These are phyloP conservation scores for Kickxella alabastrina DNA, from an alignment of 192 early-diverging fungal genomes.

Conservation along the genomic window DNA sequence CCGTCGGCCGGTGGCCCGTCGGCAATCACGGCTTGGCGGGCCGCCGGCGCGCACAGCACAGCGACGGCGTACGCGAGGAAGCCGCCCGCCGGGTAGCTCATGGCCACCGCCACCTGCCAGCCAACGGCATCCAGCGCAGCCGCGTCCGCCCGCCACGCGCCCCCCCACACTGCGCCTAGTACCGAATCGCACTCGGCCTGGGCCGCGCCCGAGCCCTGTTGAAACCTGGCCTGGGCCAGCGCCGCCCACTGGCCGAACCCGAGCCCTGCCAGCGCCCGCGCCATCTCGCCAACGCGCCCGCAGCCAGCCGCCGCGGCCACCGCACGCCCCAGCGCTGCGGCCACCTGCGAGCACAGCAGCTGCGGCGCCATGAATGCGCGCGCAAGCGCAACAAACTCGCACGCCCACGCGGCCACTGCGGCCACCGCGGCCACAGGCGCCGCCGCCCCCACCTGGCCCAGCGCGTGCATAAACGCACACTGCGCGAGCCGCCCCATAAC, in stretches of 20 bases:
- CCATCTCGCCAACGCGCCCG: background rate
- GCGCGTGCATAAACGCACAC: slow-evolving; percentile 18
- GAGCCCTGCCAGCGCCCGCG: slow-evolving; percentile 1
- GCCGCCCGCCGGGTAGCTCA: slow-evolving; percentile 20
- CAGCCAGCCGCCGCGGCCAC: slow-evolving; percentile 2
- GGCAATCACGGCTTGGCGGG: slow-evolving; percentile 9
- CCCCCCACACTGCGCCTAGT: slow-evolving; percentile 20
- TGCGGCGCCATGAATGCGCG: slow-evolving; percentile 5
- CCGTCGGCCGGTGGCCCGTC: background rate
- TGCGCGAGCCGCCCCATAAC: slow-evolving; percentile 12
- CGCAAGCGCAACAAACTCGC: slow-evolving; percentile 25
- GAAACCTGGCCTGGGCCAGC: slow-evolving; percentile 9
- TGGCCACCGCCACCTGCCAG: slow-evolving; percentile 26
- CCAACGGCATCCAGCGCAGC: background rate
- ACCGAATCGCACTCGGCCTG: slow-evolving; percentile 1
- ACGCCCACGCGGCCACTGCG: slow-evolving; percentile 19
- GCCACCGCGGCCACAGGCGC: background rate
- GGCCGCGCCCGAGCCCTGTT: background rate
- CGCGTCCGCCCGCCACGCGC: slow-evolving; percentile 8
- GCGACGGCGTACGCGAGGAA: slow-evolving; percentile 24
- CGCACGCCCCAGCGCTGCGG: slow-evolving; percentile 13
- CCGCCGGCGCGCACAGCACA: slow-evolving; percentile 11
- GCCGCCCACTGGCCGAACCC: slow-evolving; percentile 18
- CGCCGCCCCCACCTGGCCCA: background rate
- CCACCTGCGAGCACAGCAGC: slow-evolving; percentile 19